Evolutionary conservation across 257 asterid species (phyloP), one percentile per base, ranked within the genome.

Genomic region (Nicotiana tomentosiformis): DNA sequence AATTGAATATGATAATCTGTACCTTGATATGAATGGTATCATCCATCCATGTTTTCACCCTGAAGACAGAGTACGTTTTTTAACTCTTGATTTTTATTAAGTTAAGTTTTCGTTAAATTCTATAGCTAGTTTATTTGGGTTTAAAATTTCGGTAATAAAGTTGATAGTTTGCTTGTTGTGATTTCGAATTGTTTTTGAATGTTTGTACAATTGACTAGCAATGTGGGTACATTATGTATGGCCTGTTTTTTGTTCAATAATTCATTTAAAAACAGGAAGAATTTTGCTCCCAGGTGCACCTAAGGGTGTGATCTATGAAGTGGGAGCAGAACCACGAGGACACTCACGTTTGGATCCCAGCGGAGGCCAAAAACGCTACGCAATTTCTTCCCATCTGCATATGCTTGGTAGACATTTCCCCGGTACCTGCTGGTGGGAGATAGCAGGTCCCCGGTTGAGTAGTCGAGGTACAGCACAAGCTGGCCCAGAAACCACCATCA

Each of bases 1-100:
- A 35, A 83, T 95, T 35, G 99, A 95, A 83, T 95, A 90, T 81
- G 97, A 95, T 86, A 95, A 95, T 60, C 85, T 95, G 85, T 95
- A 95, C 82, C 92, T 95, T 60, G 99, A 95, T 76, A 95, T 95
- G 99, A 95, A 95, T 84, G 96, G 96, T 46, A 95, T 95, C 66
- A 93, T 95, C 81, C 99, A 95, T 37, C 99, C 99, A 0, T 95
- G 99, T 87, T 95, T 95, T 85, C 99, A 95, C 72, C 99, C 99
- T 10, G 99, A 95, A 79, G 99, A 94, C 84, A 90, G 99, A 77
- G 99, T 95, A 87, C 84, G 20, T 2, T 43, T 35, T 61, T 7
- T 66, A 30, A 32, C 9, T 7, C 4, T 17, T 16, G 26, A 11
- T 51, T 20, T 49, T 15, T 26, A 26, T 30, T n/a, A 11, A 5